Conservation (phyloP, 2,329 filamentous ascomycete genomes). For the Fusarium globosum region DNA sequence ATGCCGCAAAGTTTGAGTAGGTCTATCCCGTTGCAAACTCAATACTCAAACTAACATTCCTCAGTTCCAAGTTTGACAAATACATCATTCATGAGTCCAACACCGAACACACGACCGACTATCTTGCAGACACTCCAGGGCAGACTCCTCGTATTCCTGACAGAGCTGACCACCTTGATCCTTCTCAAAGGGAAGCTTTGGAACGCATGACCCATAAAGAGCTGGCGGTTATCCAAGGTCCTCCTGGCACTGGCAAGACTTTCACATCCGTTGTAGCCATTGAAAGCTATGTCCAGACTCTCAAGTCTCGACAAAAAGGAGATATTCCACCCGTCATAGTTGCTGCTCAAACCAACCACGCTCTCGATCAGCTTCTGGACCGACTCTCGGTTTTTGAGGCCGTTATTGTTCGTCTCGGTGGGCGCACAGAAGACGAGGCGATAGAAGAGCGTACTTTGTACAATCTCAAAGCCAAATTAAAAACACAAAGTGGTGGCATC, state of each 20-base stretch:
- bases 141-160: slow-evolving; percentile 3
- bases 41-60: background rate
- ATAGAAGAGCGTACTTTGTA: slow-evolving; percentile 76
- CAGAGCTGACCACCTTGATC: slow-evolving; percentile 64
- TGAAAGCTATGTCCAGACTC: slow-evolving; percentile 57
- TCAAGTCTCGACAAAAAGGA: slow-evolving; percentile 56
- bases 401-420: slow-evolving; percentile 72
- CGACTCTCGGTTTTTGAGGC: slow-evolving; percentile 64
- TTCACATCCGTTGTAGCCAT: slow-evolving; percentile 81
- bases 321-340: slow-evolving; percentile 72
- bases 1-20: slow-evolving; percentile 64
- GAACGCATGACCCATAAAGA: slow-evolving; percentile 76
- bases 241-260: slow-evolving; percentile 81
- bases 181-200: slow-evolving; percentile 76
- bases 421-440: slow-evolving; percentile 72
- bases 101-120: slow-evolving; percentile 45
- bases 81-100: slow-evolving; percentile 66
- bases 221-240: slow-evolving; percentile 84
- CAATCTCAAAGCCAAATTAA: slow-evolving; percentile 60
- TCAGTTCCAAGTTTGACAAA: slow-evolving; percentile 68
- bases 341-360: slow-evolving; percentile 90
- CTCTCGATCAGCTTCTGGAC: slow-evolving; percentile 81
- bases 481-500: background rate
- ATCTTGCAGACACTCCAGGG: slow-evolving; percentile 37
- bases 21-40: slow-evolving; percentile 44